Percentiles rank a stretch among this genome's conserved stretches.
Evolutionary conservation across 2,329 filamentous ascomycete genomes (phyloP).

Genomic region (Westerdykella aurantiaca): DNA sequence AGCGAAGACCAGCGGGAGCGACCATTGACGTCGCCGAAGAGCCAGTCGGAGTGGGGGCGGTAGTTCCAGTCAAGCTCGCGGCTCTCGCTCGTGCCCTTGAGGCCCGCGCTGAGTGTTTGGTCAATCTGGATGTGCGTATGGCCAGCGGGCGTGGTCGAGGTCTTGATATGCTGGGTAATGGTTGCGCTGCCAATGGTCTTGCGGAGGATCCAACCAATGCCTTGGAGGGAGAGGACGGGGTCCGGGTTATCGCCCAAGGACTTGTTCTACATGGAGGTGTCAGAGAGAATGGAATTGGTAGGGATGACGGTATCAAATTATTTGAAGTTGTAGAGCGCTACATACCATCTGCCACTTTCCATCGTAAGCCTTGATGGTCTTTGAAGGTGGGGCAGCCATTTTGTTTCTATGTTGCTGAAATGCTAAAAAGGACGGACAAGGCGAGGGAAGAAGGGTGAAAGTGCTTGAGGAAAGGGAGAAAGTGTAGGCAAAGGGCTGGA

Average conservation of each 20-base stretch:
- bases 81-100: conserved; percentile 59
- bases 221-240: conserved; percentile 58
- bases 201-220: conserved; percentile 59
- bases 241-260: conserved; percentile 64
- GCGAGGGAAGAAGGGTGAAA: not conserved
- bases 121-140: conserved; percentile 62
- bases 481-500: not conserved
- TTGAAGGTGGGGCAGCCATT: conserved; percentile 36
- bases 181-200: conserved; percentile 65
- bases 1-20: conserved; percentile 48
- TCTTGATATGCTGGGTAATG: conserved; percentile 57
- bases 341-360: conserved; percentile 38
- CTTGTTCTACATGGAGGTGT: conserved; percentile 57
- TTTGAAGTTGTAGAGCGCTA: not conserved
- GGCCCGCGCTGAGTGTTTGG: conserved; percentile 64
- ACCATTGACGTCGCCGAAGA: conserved; percentile 69
- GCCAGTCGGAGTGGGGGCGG: conserved; percentile 67
- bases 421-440: too few species aligned
- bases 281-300: not conserved
- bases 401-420: conserved; percentile 4
- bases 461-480: not conserved
- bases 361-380: conserved; percentile 32
- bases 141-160: conserved; percentile 35
- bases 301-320: not conserved
- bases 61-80: conserved; percentile 53